Evolutionary conservation across 768 basidiomycete species (phyloP), one percentile per base, ranked within the genome.

Genomic region (Tricholoma sp.): DNA sequence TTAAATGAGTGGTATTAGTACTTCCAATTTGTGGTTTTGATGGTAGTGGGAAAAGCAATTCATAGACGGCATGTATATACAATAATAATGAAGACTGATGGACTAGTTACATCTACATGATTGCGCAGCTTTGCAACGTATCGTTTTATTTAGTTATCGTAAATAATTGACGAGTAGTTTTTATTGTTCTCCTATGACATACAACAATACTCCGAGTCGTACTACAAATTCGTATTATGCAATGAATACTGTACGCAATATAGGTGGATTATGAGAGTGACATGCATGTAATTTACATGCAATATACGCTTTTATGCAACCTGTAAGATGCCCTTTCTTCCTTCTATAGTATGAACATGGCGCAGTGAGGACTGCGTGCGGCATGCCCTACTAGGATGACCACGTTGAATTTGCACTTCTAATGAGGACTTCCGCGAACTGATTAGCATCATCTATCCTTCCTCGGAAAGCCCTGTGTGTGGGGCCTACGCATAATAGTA

Each of bases 31-130:
- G 29, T n/a, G 12, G 39, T 7, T 41, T 41, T n/a, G 12, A 17
- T 17, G 12, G 7, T 29, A 3, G 53, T 10, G 51, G 18, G 33
- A 52, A 57, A 39, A 44, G 55, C 33, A 56, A 34, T 49, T 31
- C 52, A 42, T 44, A 50, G 52, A 53, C 48, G 17, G 51, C 31
- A 45, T 58, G 53, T 58, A 58, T 32, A 54, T 54, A 29, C 39
- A 54, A 51, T 58, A 44, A 34, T 50, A 39, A 37, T 36, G 53
- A 29, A 13, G 44, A 47, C 44, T 15, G 13, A n/a, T 17, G 39
- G 39, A 41, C 39, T 41, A 1, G 12, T 41, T 41, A n/a, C 17
- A 17, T 41, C 24, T n/a, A n/a, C n/a, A n/a, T n/a, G n/a, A n/a
- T n/a, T n/a, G 24, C 4, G 24, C 24, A 24, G 24, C 24, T 24